Conservation (phyloP, 345 rosid species). For the Hevea brasiliensis region DNA sequence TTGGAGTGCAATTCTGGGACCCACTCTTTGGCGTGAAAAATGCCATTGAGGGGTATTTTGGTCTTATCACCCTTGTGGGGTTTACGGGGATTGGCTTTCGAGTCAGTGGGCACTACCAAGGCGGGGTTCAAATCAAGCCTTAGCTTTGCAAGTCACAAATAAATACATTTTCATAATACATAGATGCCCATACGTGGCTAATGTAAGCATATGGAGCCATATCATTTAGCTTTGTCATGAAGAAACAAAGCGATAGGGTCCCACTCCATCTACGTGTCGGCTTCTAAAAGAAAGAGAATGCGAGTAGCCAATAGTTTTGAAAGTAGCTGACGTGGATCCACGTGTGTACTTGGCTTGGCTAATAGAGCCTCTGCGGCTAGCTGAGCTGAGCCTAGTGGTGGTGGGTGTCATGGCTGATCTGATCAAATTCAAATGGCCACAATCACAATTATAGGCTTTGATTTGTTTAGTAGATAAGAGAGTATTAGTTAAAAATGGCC, state of each 20-base stretch:
- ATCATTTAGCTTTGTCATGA: slow-evolving; percentile 37
- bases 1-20: slow-evolving; percentile 7
- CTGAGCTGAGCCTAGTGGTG: slow-evolving; percentile 2
- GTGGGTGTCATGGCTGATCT: not conserved
- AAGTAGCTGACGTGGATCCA: slow-evolving; percentile 25
- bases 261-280: not conserved
- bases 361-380: not conserved
- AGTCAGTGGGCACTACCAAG: slow-evolving; percentile 53
- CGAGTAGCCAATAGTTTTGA: slow-evolving; percentile 19
- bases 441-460: not conserved
- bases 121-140: slow-evolving; percentile 27
- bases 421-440: not conserved
- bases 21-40: slow-evolving; percentile 13
- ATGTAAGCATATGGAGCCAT: slow-evolving; percentile 30
- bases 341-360: not conserved
- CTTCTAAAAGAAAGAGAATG: not conserved
- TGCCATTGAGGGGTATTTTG: slow-evolving; percentile 24
- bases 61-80: slow-evolving; percentile 10
- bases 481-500: not conserved
- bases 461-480: not conserved
- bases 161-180: no score
- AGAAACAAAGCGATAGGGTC: slow-evolving; percentile 35
- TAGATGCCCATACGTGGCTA: not conserved
- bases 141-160: not conserved
- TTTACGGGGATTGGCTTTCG: slow-evolving; percentile 32